Evolutionary conservation across 202 grass and related monocot genomes (phyloP).

Genomic region (Carex sylvatica): DNA sequence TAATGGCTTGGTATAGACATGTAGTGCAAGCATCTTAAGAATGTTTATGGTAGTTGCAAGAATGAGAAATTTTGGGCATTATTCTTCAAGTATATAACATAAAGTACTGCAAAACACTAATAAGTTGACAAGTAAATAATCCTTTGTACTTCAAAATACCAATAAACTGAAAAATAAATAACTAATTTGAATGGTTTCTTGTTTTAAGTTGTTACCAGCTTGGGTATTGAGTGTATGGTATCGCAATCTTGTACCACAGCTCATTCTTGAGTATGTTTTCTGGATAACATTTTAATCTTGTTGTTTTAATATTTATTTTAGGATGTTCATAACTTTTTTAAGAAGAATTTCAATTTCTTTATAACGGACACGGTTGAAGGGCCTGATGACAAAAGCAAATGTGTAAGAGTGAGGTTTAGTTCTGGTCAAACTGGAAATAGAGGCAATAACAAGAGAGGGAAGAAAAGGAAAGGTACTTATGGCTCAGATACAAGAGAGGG

Average conservation of each 20-base stretch:
- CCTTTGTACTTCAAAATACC: not conserved
- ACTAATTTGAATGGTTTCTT: not conserved
- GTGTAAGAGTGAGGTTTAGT: constrained; percentile 62
- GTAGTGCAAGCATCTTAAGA: not conserved
- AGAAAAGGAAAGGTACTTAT: constrained; percentile 63
- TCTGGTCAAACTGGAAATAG: constrained; percentile 42
- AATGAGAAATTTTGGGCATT: not conserved
- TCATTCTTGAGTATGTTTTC: not conserved
- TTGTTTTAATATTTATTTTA: constrained; percentile 26
- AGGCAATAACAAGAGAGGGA: constrained; percentile 45
- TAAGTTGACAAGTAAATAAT: not conserved
- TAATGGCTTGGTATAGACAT: not conserved
- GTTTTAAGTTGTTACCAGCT: not conserved
- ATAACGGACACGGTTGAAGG: constrained; percentile 88
- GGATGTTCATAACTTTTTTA: constrained; percentile 90
- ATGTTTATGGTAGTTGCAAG: not conserved
- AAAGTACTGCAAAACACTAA: not conserved
- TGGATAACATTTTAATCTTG: not conserved
- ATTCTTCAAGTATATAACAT: not conserved
- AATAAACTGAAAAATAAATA: not conserved
- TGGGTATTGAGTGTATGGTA: not conserved
- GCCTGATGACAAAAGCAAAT: constrained; percentile 53
- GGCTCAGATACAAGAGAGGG: constrained; percentile 51
- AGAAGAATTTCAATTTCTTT: constrained; percentile 81
- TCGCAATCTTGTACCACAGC: not conserved